Evolutionary conservation across 805 yeast species (phyloP), one percentile per base, ranked within the genome.

Genomic region (Scheffersomyces amazonensis): DNA sequence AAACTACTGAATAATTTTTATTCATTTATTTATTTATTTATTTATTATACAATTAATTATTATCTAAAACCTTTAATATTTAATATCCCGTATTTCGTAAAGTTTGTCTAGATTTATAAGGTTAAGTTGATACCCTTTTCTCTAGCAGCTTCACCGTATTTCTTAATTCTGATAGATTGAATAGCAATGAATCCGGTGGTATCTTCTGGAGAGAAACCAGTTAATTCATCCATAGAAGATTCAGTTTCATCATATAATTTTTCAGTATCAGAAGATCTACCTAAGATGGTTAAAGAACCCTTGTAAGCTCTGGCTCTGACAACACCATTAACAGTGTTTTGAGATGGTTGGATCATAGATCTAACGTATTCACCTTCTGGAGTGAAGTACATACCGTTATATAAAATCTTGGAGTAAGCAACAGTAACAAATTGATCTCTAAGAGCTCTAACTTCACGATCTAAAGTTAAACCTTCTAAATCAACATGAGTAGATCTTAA

Each of bases 331-430:
- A 93, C 98, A 40, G 96, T 84, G 54, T 73, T 78, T 73, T 93
- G 99, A 28, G 98, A 90, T 43, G 97, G 96, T 44, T 80, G 80
- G 56, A 93, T 93, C 95, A 88, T 88, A 16, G 86, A 59, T 73
- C 97, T 86, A 60, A 88, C 83, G 64, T 83, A 93, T 71, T 91
- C 99, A 67, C 96, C 87, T 76, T 93, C 99, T 62, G 99, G 99
- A 32, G 96, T 82, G 78, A 88, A 93, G 76, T 91, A 93, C 78
- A 91, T 81, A 68, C 99, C 99, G 66, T 93, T 93, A 80, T 93
- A 93, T 51, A 93, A 77, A 61, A 87, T 75, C 64, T 83, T 86
- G 47, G 98, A 81, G 75, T 88, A 90, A 36, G 89, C 67, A 56
- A 95, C 86, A 31, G 99, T 89, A 53, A 93, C 99, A 65, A 91